Percentiles rank a stretch among this genome's conserved stretches.
These are phyloP conservation scores for Lathyrus aphaca DNA, from an alignment of 306 rosid genomes.

Conservation along the genomic window DNA sequence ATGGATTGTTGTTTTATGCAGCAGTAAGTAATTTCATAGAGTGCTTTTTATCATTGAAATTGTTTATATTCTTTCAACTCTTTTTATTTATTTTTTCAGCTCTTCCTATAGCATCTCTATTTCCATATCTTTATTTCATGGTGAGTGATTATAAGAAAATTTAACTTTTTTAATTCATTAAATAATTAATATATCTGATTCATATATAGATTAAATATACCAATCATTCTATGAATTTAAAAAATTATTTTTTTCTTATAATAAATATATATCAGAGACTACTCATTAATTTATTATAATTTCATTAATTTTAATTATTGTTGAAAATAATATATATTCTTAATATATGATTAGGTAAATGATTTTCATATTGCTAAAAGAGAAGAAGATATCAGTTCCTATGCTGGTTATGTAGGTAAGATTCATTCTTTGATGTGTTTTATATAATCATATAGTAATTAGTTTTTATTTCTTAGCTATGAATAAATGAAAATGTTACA, in stretches of 20 bases:
- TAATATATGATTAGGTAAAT: constrained; percentile 49
- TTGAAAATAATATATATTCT: not conserved
- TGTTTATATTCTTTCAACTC: not conserved
- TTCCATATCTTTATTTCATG: constrained; percentile 47
- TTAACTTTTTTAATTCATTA: too few species aligned
- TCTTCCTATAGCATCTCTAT: constrained; percentile 45
- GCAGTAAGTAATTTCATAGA: constrained; percentile 45
- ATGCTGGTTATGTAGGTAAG: constrained; percentile 84
- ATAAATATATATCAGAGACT: too few species aligned
- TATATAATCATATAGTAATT: not conserved
- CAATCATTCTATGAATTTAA: too few species aligned
- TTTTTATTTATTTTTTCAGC: constrained; percentile 27
- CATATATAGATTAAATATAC: too few species aligned
- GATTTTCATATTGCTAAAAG: constrained; percentile 77
- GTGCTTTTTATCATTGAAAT: not conserved
- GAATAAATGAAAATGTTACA: constrained; percentile 34
- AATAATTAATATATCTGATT: too few species aligned
- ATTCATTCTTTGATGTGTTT: not conserved
- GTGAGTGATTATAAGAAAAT: constrained; percentile 36
- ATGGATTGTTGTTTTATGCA: constrained; percentile 59
- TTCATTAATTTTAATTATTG: too few species aligned
- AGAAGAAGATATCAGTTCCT: constrained; percentile 75
- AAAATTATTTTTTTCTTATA: too few species aligned
- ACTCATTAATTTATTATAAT: too few species aligned
- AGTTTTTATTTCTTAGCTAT: constrained; percentile 10